Evolutionary conservation across 179 eudicot species (phyloP), one percentile per base, ranked within the genome.

Genomic region (Beta corolliflora): DNA sequence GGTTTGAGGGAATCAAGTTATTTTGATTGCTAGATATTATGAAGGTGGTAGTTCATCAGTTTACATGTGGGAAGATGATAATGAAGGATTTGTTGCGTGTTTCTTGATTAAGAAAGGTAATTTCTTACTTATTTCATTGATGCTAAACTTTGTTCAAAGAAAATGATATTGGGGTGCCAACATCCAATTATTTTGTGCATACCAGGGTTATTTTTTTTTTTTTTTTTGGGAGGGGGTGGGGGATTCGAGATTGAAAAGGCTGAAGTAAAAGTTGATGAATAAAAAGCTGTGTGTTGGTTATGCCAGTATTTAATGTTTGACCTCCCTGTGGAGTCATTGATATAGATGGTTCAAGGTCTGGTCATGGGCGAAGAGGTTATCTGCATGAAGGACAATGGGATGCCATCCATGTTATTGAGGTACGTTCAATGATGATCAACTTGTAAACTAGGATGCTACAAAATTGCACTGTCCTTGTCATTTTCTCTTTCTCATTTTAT

Each of bases 1-100:
- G 45, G 64, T 81, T 80, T 66, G 12, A 31, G 13, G 18, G 50
- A n/a, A 18, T 53, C 44, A 45, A 36, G 23, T 44, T 53, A 15
- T 54, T 77, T 83, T 61, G 21, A 66, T 80, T 86, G 86, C 54
- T 89, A 95, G 99, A 94, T 95, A 95, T 84, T 95, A 92, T 91
- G 99, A 95, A 91, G 99, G 99, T 82, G 99, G 99, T 15, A 89
- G 90, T 84, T 95, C 99, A 78, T 95, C 99, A 7, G 99, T 95
- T 67, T 95, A 95, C 80, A 85, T 95, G 91, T 93, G 97, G 95
- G 99, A 95, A 84, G 93, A 93, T 82, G 99, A 92, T 59, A 86
- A 86, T 83, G 95, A 92, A 84, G 98, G 93, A 18, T 95, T 95
- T 86, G 90, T 93, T 56, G 98, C 95, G 64, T 95, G 99, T 86